phyloP scores from a whole-genome alignment of 208 protist species.

The Naegleria fowleri region DNA sequence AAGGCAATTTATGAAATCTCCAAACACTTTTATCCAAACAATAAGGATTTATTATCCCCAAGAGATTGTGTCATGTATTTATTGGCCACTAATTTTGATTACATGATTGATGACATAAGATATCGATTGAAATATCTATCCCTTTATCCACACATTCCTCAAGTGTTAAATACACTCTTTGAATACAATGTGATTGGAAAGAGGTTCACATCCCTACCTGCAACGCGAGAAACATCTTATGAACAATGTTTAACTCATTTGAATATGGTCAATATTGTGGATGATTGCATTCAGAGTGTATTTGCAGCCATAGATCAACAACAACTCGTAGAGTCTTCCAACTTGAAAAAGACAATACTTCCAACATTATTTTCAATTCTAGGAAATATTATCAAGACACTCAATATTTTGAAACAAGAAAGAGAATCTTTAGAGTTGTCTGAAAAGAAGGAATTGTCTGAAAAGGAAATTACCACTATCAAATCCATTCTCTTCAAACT shows the following conservation, averaged over 20 bases:
- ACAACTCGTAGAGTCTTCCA: neutral
- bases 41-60: neutral
- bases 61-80: neutral
- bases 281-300: neutral
- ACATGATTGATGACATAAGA: conserved; percentile 1
- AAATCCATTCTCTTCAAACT: neutral
- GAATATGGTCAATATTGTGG: neutral
- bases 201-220: too few species aligned
- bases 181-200: neutral
- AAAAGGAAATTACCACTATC: neutral
- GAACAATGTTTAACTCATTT: neutral
- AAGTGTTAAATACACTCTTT: neutral
- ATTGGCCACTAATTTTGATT: neutral
- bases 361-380: neutral
- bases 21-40: neutral
- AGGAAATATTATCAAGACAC: neutral
- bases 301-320: neutral
- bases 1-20: neutral
- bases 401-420: neutral
- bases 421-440: neutral
- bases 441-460: neutral
- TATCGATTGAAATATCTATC: neutral
- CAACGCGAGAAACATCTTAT: too few species aligned
- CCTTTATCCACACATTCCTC: neutral
- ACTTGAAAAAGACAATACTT: neutral